Evolutionary conservation across 441 rosid species (phyloP).

Genomic region (Mallotus repandus): DNA sequence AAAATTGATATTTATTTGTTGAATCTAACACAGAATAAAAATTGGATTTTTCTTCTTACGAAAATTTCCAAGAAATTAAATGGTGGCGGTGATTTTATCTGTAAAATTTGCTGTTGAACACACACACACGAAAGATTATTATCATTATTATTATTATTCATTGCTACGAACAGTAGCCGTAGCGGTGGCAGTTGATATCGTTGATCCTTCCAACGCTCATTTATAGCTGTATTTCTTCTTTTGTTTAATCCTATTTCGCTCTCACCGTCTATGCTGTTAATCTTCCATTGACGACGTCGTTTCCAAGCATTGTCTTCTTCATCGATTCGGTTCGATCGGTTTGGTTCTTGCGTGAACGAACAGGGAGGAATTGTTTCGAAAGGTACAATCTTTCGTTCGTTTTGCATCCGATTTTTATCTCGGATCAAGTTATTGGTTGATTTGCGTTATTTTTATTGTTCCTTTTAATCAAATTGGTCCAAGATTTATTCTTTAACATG

Average conservation of each 20-base stretch:
- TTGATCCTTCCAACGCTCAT: conserved; percentile 9
- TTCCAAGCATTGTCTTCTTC: too few relatives aligned
- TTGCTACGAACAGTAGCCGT: too few relatives aligned
- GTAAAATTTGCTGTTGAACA: not conserved
- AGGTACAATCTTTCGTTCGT: not conserved
- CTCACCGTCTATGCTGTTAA: too few relatives aligned
- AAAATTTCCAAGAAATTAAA: not conserved
- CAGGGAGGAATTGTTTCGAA: not conserved
- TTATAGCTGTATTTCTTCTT: not conserved
- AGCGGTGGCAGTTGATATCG: not conserved
- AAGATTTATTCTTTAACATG: not conserved
- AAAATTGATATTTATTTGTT: too few relatives aligned
- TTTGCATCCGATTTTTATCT: not conserved
- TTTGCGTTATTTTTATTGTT: not conserved
- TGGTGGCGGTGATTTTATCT: not conserved
- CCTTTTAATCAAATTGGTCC: not conserved
- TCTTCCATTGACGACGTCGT: not conserved
- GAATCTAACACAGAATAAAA: too few relatives aligned
- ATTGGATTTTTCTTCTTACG: too few relatives aligned
- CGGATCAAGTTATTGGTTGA: too few relatives aligned
- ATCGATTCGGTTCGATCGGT: too few relatives aligned
- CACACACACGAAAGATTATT: too few relatives aligned
- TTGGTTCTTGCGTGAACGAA: too few relatives aligned
- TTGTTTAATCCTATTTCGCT: not conserved
- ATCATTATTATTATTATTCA: too few relatives aligned